Evolutionary conservation across 257 asterid species (phyloP).

Genomic region (Solanum gandarillasii): DNA sequence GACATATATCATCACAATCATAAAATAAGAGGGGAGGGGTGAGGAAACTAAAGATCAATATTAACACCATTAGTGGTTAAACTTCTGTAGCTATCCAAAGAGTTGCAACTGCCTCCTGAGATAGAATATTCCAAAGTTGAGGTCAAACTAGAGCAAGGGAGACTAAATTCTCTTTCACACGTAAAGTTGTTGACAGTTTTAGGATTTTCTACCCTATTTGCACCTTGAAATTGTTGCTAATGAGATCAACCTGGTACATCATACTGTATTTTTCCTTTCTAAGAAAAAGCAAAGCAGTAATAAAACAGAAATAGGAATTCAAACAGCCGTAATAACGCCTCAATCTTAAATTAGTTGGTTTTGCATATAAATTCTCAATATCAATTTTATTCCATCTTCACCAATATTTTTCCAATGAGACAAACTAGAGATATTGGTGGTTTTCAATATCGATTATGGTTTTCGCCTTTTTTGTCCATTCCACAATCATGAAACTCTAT

Average conservation of each 20-base stretch:
- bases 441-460: no score
- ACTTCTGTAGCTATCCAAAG: slow-evolving; percentile 42
- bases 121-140: slow-evolving; percentile 46
- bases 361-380: not conserved
- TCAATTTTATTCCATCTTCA: not conserved
- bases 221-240: slow-evolving; percentile 21
- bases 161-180: slow-evolving; percentile 24
- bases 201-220: slow-evolving; percentile 20
- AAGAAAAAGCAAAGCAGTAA: not conserved
- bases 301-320: not conserved
- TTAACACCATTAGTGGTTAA: slow-evolving; percentile 40
- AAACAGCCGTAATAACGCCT: not conserved
- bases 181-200: slow-evolving; percentile 15
- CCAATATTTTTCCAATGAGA: not conserved
- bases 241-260: not conserved
- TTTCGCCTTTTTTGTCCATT: not conserved
- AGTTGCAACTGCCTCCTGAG: slow-evolving; percentile 49
- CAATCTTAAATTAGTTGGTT: not conserved
- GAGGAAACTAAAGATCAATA: not conserved
- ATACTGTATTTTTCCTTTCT: not conserved
- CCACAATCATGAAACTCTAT: not conserved
- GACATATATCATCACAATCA: not conserved
- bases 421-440: not conserved
- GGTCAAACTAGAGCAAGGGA: slow-evolving; percentile 25
- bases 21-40: not conserved